Percentiles rank a stretch among this genome's conserved stretches.
Conservation (phyloP, 2,329 filamentous ascomycete species). For the Fusarium xyrophilum region DNA sequence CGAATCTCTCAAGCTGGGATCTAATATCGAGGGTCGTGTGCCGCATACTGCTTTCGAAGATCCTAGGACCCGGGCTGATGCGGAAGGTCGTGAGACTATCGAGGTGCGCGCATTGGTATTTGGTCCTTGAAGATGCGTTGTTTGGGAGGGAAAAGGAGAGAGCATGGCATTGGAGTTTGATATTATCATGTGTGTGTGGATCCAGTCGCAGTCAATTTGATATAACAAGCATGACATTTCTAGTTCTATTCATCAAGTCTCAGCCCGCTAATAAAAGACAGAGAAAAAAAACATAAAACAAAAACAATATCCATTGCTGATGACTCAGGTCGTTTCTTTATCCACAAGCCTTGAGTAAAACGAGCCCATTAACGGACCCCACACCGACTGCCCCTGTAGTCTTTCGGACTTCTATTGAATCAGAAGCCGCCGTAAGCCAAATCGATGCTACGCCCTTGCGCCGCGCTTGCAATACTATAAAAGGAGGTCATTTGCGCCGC, state of each 20-base stretch:
- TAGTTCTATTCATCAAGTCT: conserved; percentile 33
- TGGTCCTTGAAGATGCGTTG: conserved; percentile 55
- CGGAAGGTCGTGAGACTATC: conserved; percentile 81
- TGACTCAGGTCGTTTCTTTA: conserved; percentile 1
- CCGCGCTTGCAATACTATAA: conserved; percentile 43
- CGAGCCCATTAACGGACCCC: conserved; percentile 16
- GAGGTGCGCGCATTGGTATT: conserved; percentile 89
- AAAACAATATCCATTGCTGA: conserved; percentile 3
- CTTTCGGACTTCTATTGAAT: conserved; percentile 7
- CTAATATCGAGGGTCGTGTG: conserved; percentile 61
- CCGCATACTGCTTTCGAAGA: conserved; percentile 84
- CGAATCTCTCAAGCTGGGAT: conserved; percentile 58
- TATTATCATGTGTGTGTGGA: not conserved
- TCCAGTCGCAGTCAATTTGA: not conserved
- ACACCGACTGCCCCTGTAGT: conserved; percentile 8
- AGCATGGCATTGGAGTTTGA: not conserved
- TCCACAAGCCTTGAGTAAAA: conserved; percentile 7
- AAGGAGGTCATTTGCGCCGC: conserved; percentile 22
- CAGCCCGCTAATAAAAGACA: not conserved
- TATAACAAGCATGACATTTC: conserved; percentile 26
- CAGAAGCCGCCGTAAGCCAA: conserved; percentile 22
- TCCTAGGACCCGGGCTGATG: conserved; percentile 72
- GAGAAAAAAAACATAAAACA: conserved; percentile 7
- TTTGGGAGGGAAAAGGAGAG: not conserved
- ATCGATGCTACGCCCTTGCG: conserved; percentile 36